Conservation (phyloP, 2,329 filamentous ascomycete species). For the Arthroderma uncinatum region DNA sequence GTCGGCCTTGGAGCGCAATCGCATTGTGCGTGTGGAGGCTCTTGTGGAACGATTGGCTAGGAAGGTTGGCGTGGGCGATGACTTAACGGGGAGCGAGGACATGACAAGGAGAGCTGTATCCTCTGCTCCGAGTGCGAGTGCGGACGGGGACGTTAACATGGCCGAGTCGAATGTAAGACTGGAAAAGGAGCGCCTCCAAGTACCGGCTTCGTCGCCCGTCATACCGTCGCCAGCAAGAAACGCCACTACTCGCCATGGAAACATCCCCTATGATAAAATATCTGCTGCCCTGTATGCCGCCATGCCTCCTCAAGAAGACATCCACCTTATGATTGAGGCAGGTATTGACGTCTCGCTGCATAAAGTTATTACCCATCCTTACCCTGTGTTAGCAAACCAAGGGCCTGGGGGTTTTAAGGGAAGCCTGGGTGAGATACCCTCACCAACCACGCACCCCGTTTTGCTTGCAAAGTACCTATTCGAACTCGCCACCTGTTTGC, state of each 20-base stretch:
- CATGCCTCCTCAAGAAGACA: background rate
- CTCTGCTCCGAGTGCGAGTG: background rate
- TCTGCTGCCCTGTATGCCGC: background rate
- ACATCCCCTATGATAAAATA: background rate
- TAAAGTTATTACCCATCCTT: background rate
- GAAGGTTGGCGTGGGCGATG: constrained; percentile 11
- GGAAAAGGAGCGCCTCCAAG: too few relatives aligned
- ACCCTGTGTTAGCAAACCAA: background rate
- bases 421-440: background rate
- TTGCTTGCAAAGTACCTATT: constrained; percentile 41
- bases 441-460: constrained; percentile 35
- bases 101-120: background rate
- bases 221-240: background rate
- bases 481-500: constrained; percentile 37
- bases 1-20: background rate
- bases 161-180: too few relatives aligned
- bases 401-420: background rate
- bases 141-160: background rate
- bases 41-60: background rate
- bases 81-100: background rate
- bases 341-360: background rate
- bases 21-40: background rate
- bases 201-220: background rate
- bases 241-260: background rate
- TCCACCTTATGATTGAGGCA: background rate